Conservation (phyloP, 345 rosid genomes). For the Gossypium mustelinum region DNA sequence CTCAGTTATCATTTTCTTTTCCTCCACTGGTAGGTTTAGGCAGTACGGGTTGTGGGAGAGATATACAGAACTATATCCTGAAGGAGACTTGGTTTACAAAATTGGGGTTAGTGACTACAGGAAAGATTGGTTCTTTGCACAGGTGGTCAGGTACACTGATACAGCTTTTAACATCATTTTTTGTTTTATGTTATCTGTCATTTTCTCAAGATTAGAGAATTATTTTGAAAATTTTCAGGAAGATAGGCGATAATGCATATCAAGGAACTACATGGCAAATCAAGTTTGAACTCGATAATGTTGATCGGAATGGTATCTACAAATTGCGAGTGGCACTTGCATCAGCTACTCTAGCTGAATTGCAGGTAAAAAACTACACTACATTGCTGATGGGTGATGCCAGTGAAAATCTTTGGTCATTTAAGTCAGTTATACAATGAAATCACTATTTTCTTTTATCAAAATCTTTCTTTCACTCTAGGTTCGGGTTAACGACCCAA, state of each 20-base stretch:
- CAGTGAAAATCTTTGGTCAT: not conserved
- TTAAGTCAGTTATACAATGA: not conserved
- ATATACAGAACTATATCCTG: slow-evolving; percentile 76
- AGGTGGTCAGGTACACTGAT: slow-evolving; percentile 71
- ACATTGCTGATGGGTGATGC: not conserved
- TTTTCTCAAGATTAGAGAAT: not conserved
- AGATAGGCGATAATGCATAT: slow-evolving; percentile 20
- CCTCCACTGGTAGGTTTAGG: slow-evolving; percentile 59
- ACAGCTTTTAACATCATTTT: not conserved
- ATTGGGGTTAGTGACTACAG: slow-evolving; percentile 64
- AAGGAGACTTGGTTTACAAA: slow-evolving; percentile 70
- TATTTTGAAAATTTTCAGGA: slow-evolving; percentile 30
- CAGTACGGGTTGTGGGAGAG: slow-evolving; percentile 95
- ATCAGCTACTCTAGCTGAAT: slow-evolving; percentile 70
- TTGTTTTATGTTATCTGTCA: not conserved
- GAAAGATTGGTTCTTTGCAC: slow-evolving; percentile 90
- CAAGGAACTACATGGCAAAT: slow-evolving; percentile 55
- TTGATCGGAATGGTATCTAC: slow-evolving; percentile 39
- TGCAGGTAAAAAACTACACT: slow-evolving; percentile 52
- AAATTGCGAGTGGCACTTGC: slow-evolving; percentile 77
- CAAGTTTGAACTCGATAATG: slow-evolving; percentile 37
- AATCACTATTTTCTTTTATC: not conserved
- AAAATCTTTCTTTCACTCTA: slow-evolving; percentile 13
- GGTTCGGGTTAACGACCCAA: slow-evolving; percentile 71
- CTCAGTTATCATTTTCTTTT: not conserved